A percentile compares a stretch with the other conserved stretches of the same genome.
Conservation (phyloP, 1,284 basidiomycete species). For the Pseudozyma thailandica region DNA sequence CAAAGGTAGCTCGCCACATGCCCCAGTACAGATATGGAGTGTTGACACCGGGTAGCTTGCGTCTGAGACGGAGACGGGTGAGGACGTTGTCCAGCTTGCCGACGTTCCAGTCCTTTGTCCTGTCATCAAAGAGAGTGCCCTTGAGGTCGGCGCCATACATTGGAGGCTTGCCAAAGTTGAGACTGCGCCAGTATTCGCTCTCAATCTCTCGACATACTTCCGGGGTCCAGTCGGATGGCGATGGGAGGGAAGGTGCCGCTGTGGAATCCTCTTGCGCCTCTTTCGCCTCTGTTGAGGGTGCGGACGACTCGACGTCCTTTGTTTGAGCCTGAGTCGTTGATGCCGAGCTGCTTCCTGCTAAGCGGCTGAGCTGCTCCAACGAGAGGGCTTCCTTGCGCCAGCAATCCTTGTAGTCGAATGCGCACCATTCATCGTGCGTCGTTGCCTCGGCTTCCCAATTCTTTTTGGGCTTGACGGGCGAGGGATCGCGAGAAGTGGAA, state of each 20-base stretch:
- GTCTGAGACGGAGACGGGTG: slow-evolving; percentile 78
- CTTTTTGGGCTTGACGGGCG: slow-evolving; percentile 49
- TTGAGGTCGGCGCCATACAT: slow-evolving; percentile 97
- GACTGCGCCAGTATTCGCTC: slow-evolving; percentile 89
- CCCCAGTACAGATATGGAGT: slow-evolving; percentile 98
- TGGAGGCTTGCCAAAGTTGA: slow-evolving; percentile 86
- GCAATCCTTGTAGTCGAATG: slow-evolving; percentile 57
- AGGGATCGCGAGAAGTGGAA: slow-evolving; percentile 27
- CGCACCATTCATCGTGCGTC: slow-evolving; percentile 56
- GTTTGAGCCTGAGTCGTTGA: background rate
- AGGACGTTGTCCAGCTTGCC: slow-evolving; percentile 87
- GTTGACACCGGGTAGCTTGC: slow-evolving; percentile 87
- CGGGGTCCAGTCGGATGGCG: slow-evolving; percentile 52
- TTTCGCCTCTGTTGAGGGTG: background rate
- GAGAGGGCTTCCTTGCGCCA: slow-evolving; percentile 63
- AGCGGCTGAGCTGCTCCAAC: slow-evolving; percentile 20
- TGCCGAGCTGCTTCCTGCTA: background rate
- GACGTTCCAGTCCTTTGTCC: slow-evolving; percentile 90
- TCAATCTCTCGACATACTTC: slow-evolving; percentile 83
- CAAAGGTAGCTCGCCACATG: slow-evolving; percentile 97
- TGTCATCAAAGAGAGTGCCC: slow-evolving; percentile 85
- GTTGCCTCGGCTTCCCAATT: slow-evolving; percentile 54
- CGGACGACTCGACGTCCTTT: background rate
- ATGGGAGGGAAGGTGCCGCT: slow-evolving; percentile 7
- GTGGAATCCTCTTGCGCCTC: background rate